phyloP scores from a whole-genome alignment of 2,329 filamentous ascomycete species.

The Cordyceps cateniannulata region DNA sequence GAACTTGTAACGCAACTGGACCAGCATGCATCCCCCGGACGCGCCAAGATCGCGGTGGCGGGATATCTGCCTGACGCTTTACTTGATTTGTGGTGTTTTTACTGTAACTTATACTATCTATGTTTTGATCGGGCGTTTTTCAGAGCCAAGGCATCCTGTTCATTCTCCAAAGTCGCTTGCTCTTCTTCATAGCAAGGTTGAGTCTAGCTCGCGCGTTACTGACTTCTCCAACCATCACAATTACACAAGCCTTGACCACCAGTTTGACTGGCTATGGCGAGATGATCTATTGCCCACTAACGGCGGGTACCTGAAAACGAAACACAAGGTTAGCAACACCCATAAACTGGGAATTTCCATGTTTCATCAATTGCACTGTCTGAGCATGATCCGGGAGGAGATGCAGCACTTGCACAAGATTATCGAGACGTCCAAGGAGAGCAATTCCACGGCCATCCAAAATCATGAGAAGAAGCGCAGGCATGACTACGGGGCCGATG shows the following conservation, averaged over 20 bases:
- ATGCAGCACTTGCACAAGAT: not conserved
- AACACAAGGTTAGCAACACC: not conserved
- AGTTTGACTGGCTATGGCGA: not conserved
- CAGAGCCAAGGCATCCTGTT: not conserved
- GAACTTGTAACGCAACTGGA: too few relatives aligned
- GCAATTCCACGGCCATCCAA: not conserved
- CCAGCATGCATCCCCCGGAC: too few relatives aligned
- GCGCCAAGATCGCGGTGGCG: too few relatives aligned
- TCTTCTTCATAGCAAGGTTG: not conserved
- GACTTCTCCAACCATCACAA: not conserved
- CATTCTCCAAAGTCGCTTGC: not conserved
- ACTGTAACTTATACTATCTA: too few relatives aligned
- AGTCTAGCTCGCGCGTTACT: not conserved
- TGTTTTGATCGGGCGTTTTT: not conserved
- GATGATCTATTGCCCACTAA: not conserved
- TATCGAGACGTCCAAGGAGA: not conserved
- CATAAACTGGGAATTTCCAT: slow-evolving; percentile 4
- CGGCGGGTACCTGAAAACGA: not conserved
- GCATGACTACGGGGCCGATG: not conserved
- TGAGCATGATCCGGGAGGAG: not conserved
- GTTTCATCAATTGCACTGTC: slow-evolving; percentile 4
- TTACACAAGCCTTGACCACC: not conserved
- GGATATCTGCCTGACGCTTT: too few relatives aligned
- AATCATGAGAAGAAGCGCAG: not conserved
- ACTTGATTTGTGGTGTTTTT: too few relatives aligned